Base-by-base conservation (phyloP, 176 grass and related monocot species). In the Puccinellia tenuiflora region DNA sequence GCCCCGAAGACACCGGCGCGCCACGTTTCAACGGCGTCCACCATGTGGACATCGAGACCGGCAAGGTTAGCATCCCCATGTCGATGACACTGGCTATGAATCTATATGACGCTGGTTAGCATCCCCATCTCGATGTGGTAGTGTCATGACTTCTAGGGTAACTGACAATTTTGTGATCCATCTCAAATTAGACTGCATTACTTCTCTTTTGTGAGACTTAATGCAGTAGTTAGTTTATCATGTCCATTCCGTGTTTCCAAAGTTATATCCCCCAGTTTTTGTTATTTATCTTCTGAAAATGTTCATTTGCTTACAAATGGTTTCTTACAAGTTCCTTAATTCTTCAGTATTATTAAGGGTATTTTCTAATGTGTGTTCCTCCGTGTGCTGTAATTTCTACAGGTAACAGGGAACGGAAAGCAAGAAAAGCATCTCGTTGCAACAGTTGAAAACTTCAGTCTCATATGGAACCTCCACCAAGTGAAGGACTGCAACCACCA, bases 401-500 rank as follows among this genome's bases (percentile, higher is more conserved):
- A 98, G 96, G 92, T 98, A 11, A 98, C 92, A 0, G 93, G 93
- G 61, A 88, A 88, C 3, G 96, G 93, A 21, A 99, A 89, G 78
- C 91, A 95, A 52, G 96, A 98, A 50, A 98, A 84, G 42, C 92
- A 95, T 65, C 85, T 95, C 3, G 92, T 95, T 37, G 89, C 89
- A 0, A 96, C 93, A 14, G 93, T 96, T 0, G 96, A 91, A 64
- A 96, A 96, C 70, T 99, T 99, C 57, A 96, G 96, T 35, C 83
- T 99, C 62, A 90, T 96, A 61, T 99, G 96, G 96, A 91, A 93
- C 86, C 96, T 96, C 46, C 87, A 85, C 35, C 83, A 87, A 7
- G 96, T 99, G 3, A 96, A 95, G 87, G 90, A 93, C 77, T 87
- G 91, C 79, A 89, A 92, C 20, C 92, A 98, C 10, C 87, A 91